Evolutionary conservation across 2,329 filamentous ascomycete genomes (phyloP).

Genomic region (Dothideomycetidae sp.): DNA sequence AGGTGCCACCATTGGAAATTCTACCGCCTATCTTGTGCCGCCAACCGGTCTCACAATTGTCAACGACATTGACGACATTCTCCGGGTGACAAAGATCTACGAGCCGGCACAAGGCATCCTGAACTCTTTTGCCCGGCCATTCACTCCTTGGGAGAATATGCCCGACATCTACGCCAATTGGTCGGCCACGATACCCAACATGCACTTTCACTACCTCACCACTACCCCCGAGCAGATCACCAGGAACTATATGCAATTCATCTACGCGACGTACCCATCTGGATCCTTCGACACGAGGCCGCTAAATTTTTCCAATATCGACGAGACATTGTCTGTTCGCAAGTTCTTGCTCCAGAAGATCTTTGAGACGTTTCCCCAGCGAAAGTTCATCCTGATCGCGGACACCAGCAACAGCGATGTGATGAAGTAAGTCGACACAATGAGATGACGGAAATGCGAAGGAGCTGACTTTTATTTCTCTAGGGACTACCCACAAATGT

Average conservation of each 20-base stretch:
- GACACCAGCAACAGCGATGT: conserved; percentile 67
- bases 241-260: conserved; percentile 64
- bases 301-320: conserved; percentile 63
- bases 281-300: conserved; percentile 67
- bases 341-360: conserved; percentile 55
- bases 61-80: conserved; percentile 67
- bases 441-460: not conserved
- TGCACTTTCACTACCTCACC: conserved; percentile 71
- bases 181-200: conserved; percentile 48
- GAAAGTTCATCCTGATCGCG: conserved; percentile 62
- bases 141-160: conserved; percentile 65
- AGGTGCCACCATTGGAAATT: conserved; percentile 51
- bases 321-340: conserved; percentile 57
- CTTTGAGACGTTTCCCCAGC: conserved; percentile 58
- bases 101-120: conserved; percentile 58
- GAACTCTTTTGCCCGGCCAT: conserved; percentile 61
- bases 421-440: conserved; percentile 36
- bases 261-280: conserved; percentile 62
- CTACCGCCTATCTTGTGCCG: conserved; percentile 64
- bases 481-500: conserved; percentile 39
- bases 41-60: conserved; percentile 55
- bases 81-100: conserved; percentile 71
- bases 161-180: conserved; percentile 65
- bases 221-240: conserved; percentile 68
- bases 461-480: conserved; percentile 5